These are phyloP conservation scores for Puccinia horiana DNA, from an alignment of 1,284 basidiomycete genomes.

Conservation along the genomic window DNA sequence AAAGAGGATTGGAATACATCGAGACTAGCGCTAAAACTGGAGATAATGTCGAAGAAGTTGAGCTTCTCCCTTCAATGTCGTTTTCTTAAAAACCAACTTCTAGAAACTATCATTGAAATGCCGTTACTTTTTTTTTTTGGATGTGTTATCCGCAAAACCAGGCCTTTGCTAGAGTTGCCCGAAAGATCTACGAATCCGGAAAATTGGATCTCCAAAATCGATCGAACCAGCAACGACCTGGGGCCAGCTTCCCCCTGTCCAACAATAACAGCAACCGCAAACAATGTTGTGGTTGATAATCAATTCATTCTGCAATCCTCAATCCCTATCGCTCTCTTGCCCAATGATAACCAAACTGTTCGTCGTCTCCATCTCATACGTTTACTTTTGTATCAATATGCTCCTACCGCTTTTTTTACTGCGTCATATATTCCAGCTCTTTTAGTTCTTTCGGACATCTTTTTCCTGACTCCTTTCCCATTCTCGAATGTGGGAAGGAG, in stretches of 20 bases:
- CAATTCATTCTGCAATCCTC: too few relatives aligned
- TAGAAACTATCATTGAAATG: not conserved
- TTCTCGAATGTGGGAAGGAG: too few relatives aligned
- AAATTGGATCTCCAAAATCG: slow-evolving; percentile 23
- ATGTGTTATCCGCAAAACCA: not conserved
- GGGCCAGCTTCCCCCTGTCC: slow-evolving; percentile 20
- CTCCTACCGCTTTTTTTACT: too few relatives aligned
- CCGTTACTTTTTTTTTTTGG: not conserved
- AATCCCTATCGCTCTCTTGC: not conserved
- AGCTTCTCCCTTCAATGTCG: not conserved
- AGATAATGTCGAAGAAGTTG: slow-evolving; percentile 46
- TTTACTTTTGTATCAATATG: too few relatives aligned
- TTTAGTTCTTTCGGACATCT: too few relatives aligned
- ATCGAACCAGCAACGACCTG: not conserved
- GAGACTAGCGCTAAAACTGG: slow-evolving; percentile 46
- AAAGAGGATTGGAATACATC: slow-evolving; percentile 45
- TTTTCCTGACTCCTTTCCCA: too few relatives aligned
- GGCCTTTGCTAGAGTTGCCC: slow-evolving; percentile 37
- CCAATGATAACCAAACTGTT: not conserved
- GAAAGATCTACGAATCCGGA: slow-evolving; percentile 36
- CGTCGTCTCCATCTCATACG: not conserved
- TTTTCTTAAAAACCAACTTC: not conserved
- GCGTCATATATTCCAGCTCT: too few relatives aligned
- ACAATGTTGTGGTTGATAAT: slow-evolving; percentile 1
- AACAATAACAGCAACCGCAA: not conserved